These are phyloP conservation scores for Eragrostis nindensis DNA, from an alignment of 176 grass and related monocot genomes.

Conservation along the genomic window DNA sequence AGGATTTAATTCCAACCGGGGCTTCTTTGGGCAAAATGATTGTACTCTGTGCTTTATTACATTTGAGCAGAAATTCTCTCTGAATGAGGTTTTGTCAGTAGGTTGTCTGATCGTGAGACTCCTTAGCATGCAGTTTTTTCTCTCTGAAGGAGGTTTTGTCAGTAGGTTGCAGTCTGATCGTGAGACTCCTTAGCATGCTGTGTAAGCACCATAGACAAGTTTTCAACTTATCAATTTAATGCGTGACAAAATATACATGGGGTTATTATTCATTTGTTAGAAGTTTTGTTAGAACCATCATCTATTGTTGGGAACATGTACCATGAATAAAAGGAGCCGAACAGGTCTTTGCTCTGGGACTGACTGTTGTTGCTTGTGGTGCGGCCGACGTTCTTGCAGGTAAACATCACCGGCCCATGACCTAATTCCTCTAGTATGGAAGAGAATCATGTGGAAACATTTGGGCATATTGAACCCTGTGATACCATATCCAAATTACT, in stretches of 20 bases:
- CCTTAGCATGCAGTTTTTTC: too few species aligned
- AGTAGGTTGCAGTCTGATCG: not conserved
- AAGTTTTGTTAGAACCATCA: not conserved
- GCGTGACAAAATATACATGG: not conserved
- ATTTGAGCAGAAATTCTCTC: not conserved
- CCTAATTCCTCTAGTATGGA: not conserved
- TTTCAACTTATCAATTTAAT: constrained; percentile 19
- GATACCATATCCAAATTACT: not conserved
- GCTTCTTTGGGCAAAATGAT: too few species aligned
- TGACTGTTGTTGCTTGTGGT: too few species aligned
- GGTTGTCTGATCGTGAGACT: not conserved
- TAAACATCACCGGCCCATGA: not conserved
- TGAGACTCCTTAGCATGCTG: not conserved
- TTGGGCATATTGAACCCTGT: not conserved
- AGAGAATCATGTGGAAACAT: not conserved
- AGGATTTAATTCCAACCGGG: not conserved
- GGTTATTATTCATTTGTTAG: not conserved
- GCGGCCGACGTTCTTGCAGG: not conserved
- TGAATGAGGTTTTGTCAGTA: constrained; percentile 13
- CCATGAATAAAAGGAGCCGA: not conserved
- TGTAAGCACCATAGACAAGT: constrained; percentile 15
- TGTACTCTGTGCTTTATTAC: not conserved
- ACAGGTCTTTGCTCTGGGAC: not conserved
- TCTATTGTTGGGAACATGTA: not conserved
- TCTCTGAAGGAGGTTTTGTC: constrained; percentile 22